Base-by-base conservation (phyloP, 202 grass and related monocot genomes). In the Saccharum hybrid region DNA sequence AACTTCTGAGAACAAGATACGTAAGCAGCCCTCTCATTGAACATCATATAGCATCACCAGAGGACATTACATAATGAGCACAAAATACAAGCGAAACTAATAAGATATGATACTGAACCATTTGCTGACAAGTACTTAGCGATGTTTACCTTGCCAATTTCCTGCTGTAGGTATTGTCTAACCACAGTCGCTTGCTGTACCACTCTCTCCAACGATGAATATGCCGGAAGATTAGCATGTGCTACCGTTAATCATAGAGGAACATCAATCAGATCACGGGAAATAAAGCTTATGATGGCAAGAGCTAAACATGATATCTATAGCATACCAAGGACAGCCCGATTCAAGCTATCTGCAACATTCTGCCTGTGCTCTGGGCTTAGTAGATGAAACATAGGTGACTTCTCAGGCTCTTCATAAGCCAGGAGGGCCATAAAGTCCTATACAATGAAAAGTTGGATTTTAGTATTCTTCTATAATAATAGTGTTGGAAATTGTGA, bases 361-460 rank as follows among this genome's bases (percentile, higher is more conserved):
- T 86, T 90, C 76, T 96, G 91, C 51, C 96, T 92, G 59, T 96
- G 89, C 26, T 96, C 96, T 74, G 88, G 88, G 76, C 91, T 94
- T 84, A 99, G 83, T 79, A 96, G 87, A 94, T 94, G 76, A 81
- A 99, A 99, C 93, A 99, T 99, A 38, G 97, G 97, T 83, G 97
- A 96, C 82, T 91, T 99, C 85, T 99, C 93, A 64, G 97, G 97
- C 42, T 99, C 97, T 66, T 91, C 86, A 76, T 99, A 99, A 68
- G 97, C 93, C 81, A 99, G 78, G 22, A 99, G 90, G 38, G 97
- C 91, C 84, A 96, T 88, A 69, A 99, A 90, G 76, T 96, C 97
- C 97, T 99, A 42, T 67, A 68, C 0, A 84, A 38, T 40, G 18
- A 81, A 81, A 63, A 66, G 2, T 31, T 49, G 8, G 19, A 11